These are phyloP conservation scores for Penicillium cinerascens DNA, from an alignment of 495 filamentous ascomycete genomes.

Conservation along the genomic window DNA sequence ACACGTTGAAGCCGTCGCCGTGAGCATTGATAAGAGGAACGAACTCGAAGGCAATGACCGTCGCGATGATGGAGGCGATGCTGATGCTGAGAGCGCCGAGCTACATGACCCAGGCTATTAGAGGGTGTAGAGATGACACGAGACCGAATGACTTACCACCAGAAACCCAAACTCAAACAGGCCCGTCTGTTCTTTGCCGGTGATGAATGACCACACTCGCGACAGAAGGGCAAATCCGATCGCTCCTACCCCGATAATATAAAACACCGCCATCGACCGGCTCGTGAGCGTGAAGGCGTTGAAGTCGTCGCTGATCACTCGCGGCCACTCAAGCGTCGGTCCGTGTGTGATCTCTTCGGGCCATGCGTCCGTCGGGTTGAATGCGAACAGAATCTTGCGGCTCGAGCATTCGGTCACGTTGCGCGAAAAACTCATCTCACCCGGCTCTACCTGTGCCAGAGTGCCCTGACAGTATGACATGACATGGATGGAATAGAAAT, in stretches of 20 bases:
- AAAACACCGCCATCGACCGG: constrained; percentile 61
- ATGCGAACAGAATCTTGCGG: constrained; percentile 48
- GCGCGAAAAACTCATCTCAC: constrained; percentile 35
- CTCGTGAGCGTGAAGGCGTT: constrained; percentile 44
- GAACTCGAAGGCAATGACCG: constrained; percentile 55
- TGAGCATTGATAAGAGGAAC: constrained; percentile 55
- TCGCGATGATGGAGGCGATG: constrained; percentile 64
- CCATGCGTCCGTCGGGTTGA: constrained; percentile 58
- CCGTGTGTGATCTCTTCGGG: constrained; percentile 54
- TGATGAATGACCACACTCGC: constrained; percentile 11
- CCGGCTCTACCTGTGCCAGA: constrained; percentile 35
- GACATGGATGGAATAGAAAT: constrained; percentile 73
- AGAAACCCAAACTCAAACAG: constrained; percentile 27
- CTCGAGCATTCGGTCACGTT: constrained; percentile 63
- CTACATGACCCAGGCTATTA: background rate
- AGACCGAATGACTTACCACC: constrained; percentile 26
- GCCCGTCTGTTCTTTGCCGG: constrained; percentile 14
- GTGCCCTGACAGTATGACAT: constrained; percentile 67
- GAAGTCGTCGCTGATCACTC: constrained; percentile 58
- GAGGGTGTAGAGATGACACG: background rate
- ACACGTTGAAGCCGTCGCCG: constrained; percentile 51
- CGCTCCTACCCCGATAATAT: constrained; percentile 58
- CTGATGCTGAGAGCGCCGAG: constrained; percentile 45
- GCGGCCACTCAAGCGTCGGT: constrained; percentile 56
- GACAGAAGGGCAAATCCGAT: constrained; percentile 54